Percentiles rank a stretch among this genome's conserved stretches.
Conservation (phyloP, 768 basidiomycete genomes). For the Termitomyces sp. region DNA sequence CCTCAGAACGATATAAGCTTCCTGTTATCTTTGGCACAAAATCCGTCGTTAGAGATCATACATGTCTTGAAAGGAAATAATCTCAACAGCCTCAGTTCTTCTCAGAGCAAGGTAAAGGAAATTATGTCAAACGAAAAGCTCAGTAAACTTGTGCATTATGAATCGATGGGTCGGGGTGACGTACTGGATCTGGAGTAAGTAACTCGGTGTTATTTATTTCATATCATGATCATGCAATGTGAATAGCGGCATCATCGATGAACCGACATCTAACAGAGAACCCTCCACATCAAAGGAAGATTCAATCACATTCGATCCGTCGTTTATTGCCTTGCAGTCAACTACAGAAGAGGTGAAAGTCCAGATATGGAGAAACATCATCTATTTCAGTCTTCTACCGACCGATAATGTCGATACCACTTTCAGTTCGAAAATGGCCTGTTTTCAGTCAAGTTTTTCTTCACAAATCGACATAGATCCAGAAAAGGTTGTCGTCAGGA, state of each 20-base stretch:
- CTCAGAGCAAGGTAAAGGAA: neutral
- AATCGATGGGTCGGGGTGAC: neutral
- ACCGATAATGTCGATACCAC: neutral
- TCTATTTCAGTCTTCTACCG: conserved; percentile 1
- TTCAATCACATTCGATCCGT: neutral
- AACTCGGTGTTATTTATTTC: neutral
- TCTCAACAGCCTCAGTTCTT: neutral
- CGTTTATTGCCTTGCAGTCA: conserved; percentile 4
- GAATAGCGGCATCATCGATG: neutral
- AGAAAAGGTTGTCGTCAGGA: neutral
- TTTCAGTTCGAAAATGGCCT: neutral
- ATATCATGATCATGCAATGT: neutral
- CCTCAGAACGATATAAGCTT: neutral
- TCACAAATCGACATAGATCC: neutral
- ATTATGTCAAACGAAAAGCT: neutral
- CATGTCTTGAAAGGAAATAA: neutral
- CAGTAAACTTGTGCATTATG: neutral
- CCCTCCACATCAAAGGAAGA: neutral
- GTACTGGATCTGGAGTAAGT: neutral
- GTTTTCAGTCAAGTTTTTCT: too few species aligned
- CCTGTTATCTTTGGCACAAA: neutral
- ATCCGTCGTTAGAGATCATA: neutral
- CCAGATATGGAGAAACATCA: neutral
- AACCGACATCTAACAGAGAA: neutral
- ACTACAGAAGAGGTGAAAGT: neutral